Base-by-base conservation (phyloP, 108 stramenopile species). In the Fragilaria crotonensis region DNA sequence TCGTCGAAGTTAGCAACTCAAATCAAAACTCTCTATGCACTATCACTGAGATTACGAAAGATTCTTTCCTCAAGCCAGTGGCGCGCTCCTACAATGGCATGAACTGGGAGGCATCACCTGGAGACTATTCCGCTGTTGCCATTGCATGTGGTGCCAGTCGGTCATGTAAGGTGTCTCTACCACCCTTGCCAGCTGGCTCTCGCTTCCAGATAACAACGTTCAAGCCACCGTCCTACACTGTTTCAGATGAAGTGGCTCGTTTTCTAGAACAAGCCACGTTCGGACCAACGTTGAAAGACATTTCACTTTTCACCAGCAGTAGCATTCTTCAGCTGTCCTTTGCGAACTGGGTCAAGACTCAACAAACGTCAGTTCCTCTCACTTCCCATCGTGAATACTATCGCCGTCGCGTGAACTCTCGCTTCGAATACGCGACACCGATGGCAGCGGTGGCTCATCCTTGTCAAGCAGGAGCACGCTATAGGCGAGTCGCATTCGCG, bases 231-330 rank as follows among this genome's bases (percentile, higher is more conserved):
- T 58, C 33, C 14, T n/a, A 41, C 18, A 5, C 9, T 22, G 36
- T 41, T 33, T 2, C 32, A 30, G 55, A 72, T 46, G 67, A 72
- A 52, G 23, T 57, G 9, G 51, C 71, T 19, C 46, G 71, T 48
- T 72, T 72, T 32, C 31, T 72, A 0, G 66, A 72, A 33, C 51
- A 68, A 36, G 52, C 33, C 30, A 72, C 71, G 14, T 72, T 72
- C 59, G 71, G 71, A 0, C 62, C 71, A 4, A 68, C 52, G 0
- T 32, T 25, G 30, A 19, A 11, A 2, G 71, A 72, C 1, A 22
- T 72, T 2, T 33, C 62, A 48, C 52, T 3, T 0, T 22, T 58
- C 2, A 36, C 57, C 25, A 41, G 21, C 2, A 2, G 20, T 21
- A 21, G 45, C 22, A 21, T 21, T 46, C 2, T 46, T 2, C 4